A percentile compares a stretch with the other conserved stretches of the same genome.
Conservation (phyloP, 2,329 filamentous ascomycete genomes). For the Trichoderma breve region DNA sequence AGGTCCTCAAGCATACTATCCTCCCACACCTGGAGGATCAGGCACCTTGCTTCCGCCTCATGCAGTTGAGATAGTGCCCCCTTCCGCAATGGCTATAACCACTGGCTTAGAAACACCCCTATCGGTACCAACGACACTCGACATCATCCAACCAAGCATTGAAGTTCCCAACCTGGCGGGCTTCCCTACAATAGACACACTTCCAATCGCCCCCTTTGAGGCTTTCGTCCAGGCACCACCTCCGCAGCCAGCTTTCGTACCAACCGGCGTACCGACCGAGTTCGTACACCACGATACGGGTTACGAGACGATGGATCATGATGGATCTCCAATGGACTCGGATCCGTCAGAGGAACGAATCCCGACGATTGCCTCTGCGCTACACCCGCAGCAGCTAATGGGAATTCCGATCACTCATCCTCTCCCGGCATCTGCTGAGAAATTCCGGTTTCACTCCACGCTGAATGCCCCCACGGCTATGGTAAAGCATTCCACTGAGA, state of each 20-base stretch:
- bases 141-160: constrained; percentile 58
- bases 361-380: constrained; percentile 56
- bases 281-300: constrained; percentile 79
- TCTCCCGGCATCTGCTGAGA: constrained; percentile 58
- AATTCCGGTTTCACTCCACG: constrained; percentile 86
- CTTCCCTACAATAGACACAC: constrained; percentile 62
- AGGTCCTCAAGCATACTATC: constrained; percentile 75
- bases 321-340: constrained; percentile 65
- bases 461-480: constrained; percentile 94
- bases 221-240: constrained; percentile 65
- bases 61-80: constrained; percentile 77
- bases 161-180: constrained; percentile 63
- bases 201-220: constrained; percentile 66
- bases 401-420: constrained; percentile 45
- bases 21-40: constrained; percentile 77
- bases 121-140: constrained; percentile 70
- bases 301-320: constrained; percentile 77
- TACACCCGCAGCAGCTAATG: constrained; percentile 52
- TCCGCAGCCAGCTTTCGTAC: constrained; percentile 63
- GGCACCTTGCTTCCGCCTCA: constrained; percentile 80
- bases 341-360: constrained; percentile 52
- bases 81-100: constrained; percentile 69
- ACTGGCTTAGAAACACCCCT: constrained; percentile 79
- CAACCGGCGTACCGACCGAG: constrained; percentile 72
- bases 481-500: constrained; percentile 85